Evolutionary conservation across 73 alveolate species (phyloP).

Genomic region (Tetrahymena borealis): DNA sequence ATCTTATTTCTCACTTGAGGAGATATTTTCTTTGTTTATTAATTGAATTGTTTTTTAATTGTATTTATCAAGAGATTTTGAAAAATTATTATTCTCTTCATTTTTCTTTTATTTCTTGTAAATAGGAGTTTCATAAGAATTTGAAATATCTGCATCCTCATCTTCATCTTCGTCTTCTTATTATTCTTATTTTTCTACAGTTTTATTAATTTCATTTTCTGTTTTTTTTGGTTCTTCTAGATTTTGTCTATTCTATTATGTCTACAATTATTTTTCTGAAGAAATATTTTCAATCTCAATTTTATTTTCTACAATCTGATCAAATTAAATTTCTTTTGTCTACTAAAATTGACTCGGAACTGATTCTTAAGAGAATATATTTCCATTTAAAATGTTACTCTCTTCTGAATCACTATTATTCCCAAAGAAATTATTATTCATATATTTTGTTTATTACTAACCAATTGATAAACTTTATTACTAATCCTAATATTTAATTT

Average conservation of each 20-base stretch:
- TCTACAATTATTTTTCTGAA: too few species aligned
- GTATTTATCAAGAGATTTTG: not conserved
- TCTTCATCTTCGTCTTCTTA: too few species aligned
- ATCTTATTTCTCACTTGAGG: not conserved
- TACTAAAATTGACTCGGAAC: not conserved
- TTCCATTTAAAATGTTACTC: not conserved
- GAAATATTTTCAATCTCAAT: not conserved
- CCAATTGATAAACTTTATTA: too few species aligned
- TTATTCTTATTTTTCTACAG: too few species aligned
- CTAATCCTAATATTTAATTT: too few species aligned
- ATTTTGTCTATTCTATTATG: too few species aligned
- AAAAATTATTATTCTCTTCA: not conserved
- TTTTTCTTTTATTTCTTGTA: not conserved
- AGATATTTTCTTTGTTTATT: not conserved
- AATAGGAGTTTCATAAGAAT: not conserved
- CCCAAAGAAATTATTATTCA: not conserved
- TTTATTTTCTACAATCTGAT: not conserved
- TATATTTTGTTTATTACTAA: too few species aligned
- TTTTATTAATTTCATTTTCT: not conserved
- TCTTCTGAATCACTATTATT: not conserved
- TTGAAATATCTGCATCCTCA: not conserved
- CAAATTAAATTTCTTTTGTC: not conserved
- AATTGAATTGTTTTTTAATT: not conserved
- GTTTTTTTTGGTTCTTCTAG: not conserved
- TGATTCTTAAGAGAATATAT: not conserved